Evolutionary conservation across 108 stramenopile species (phyloP).

Genomic region (Fragilariopsis cylindrus): DNA sequence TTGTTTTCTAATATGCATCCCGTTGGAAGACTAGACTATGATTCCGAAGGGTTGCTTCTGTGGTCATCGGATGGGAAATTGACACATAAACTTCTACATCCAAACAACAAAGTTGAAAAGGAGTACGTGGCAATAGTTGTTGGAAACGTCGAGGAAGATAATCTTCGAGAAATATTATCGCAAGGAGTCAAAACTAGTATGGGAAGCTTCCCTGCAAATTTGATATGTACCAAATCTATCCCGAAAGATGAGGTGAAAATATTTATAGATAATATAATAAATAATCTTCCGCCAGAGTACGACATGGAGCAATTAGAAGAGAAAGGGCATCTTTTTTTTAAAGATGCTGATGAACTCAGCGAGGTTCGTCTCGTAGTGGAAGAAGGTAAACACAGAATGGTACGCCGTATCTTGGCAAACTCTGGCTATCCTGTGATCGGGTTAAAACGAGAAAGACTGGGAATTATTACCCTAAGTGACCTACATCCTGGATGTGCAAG

Average conservation of each 20-base stretch:
- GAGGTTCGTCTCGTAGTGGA: conserved; percentile 68
- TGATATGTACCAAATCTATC: conserved; percentile 40
- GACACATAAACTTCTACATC: conserved; percentile 81
- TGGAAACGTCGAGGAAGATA: conserved; percentile 54
- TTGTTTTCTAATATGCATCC: conserved; percentile 68
- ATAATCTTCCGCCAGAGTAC: conserved; percentile 47
- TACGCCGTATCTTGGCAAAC: conserved; percentile 81
- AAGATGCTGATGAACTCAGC: conserved; percentile 42
- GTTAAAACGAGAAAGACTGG: conserved; percentile 66
- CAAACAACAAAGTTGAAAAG: conserved; percentile 68
- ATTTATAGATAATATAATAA: conserved; percentile 32
- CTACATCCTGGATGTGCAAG: conserved; percentile 59
- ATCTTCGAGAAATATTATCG: conserved; percentile 44
- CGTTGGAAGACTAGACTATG: conserved; percentile 86
- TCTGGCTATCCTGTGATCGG: conserved; percentile 77
- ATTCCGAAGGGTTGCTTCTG: conserved; percentile 77
- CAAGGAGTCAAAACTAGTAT: conserved; percentile 70
- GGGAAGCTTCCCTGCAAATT: conserved; percentile 59
- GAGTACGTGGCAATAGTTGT: conserved; percentile 80
- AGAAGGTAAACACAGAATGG: conserved; percentile 90
- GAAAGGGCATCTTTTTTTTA: conserved; percentile 44
- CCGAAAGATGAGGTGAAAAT: conserved; percentile 38
- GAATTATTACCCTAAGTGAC: conserved; percentile 44
- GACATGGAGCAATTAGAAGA: conserved; percentile 40
- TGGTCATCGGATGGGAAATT: conserved; percentile 73